These are phyloP conservation scores for Pseudogymnoascus destructans DNA, from an alignment of 2,329 filamentous ascomycete species.

Conservation along the genomic window DNA sequence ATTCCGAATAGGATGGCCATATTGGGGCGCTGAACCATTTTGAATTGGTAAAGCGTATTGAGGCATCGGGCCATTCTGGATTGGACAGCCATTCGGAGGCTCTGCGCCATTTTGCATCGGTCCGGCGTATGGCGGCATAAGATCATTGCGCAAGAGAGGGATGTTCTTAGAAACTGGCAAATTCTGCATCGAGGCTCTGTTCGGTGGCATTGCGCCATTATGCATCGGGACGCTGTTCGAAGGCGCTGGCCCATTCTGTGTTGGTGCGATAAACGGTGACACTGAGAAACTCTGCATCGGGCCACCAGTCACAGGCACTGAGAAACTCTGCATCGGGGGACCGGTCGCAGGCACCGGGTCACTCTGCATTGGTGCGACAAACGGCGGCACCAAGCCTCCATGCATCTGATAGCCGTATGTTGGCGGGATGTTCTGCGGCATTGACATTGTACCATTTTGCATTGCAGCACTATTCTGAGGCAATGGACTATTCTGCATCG, in stretches of 20 bases:
- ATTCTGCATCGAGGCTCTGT: background rate
- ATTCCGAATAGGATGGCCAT: background rate
- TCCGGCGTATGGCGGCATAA: background rate
- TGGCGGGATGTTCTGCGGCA: background rate
- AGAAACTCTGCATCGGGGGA: background rate
- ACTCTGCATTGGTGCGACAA: background rate
- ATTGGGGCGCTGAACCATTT: background rate
- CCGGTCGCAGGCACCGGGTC: background rate
- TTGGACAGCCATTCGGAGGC: background rate
- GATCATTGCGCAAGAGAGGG: background rate
- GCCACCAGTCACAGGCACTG: background rate
- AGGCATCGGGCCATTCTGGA: background rate
- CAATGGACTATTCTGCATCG: background rate
- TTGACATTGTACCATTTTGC: background rate
- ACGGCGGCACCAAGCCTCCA: background rate
- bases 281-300: background rate
- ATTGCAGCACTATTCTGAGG: background rate
- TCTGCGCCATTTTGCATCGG: background rate
- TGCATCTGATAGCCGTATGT: background rate
- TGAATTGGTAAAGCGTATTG: background rate
- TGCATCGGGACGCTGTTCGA: background rate
- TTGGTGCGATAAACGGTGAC: background rate
- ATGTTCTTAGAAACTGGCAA: background rate
- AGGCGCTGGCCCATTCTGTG: background rate
- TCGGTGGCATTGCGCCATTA: background rate